These are phyloP conservation scores for Sphagnum fallax DNA, from an alignment of 228 moss, liverwort and hornwort genomes.

Conservation along the genomic window DNA sequence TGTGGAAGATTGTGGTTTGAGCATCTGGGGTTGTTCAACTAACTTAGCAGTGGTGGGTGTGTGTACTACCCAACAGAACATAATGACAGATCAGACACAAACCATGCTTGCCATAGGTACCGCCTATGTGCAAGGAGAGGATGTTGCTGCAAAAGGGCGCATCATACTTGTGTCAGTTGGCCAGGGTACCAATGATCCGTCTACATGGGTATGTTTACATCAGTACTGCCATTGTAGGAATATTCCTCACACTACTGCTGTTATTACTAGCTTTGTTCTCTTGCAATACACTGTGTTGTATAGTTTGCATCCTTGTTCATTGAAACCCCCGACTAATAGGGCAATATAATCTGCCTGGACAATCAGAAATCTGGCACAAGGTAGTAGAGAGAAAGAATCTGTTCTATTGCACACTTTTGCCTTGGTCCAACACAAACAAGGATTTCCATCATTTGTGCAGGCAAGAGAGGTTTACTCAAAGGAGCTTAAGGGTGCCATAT, in stretches of 20 bases:
- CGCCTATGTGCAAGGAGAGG: conserved; percentile 95
- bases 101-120: conserved; percentile 93
- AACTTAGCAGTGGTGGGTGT: background rate
- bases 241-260: too few relatives aligned
- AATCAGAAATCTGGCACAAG: too few relatives aligned
- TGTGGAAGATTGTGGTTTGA: too few relatives aligned
- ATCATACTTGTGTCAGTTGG: conserved; percentile 85
- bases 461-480: conserved; percentile 89
- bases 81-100: conserved; percentile 65
- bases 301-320: background rate
- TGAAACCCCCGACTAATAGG: background rate
- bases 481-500: conserved; percentile 96
- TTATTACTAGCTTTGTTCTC: background rate
- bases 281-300: background rate
- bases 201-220: conserved; percentile 36
- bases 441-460: conserved; percentile 15
- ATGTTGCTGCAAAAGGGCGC: conserved; percentile 91
- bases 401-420: background rate
- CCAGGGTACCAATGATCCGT: conserved; percentile 58
- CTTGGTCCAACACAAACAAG: background rate
- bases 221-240: background rate
- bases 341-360: too few relatives aligned
- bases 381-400: background rate
- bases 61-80: conserved; percentile 26
- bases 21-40: background rate